These are phyloP conservation scores for Chrysoporthe puriensis DNA, from an alignment of 2,329 filamentous ascomycete genomes.

Conservation along the genomic window DNA sequence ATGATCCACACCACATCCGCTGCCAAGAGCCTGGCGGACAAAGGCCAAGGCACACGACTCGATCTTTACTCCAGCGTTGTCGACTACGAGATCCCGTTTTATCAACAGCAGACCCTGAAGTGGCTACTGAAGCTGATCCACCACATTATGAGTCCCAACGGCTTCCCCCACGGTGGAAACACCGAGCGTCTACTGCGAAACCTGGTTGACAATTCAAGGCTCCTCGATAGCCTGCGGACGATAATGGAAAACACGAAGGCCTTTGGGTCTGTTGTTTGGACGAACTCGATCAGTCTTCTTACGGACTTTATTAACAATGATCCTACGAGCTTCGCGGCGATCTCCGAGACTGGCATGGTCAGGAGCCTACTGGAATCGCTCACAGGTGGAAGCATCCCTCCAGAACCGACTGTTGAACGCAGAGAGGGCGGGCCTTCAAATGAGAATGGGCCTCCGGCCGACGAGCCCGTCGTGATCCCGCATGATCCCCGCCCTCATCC, in stretches of 20 bases:
- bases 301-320: slow-evolving; percentile 99
- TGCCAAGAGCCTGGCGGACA: slow-evolving; percentile 67
- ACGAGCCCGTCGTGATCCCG: slow-evolving; percentile 44
- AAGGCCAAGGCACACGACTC: slow-evolving; percentile 71
- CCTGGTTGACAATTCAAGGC: slow-evolving; percentile 86
- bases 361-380: slow-evolving; percentile 84
- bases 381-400: slow-evolving; percentile 56
- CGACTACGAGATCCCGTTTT: slow-evolving; percentile 92
- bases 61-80: slow-evolving; percentile 77
- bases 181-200: slow-evolving; percentile 91
- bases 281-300: slow-evolving; percentile 86
- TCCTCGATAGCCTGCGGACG: slow-evolving; percentile 76
- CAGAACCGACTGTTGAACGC: slow-evolving; percentile 37
- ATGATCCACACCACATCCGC: slow-evolving; percentile 77
- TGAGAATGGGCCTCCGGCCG: slow-evolving; percentile 41
- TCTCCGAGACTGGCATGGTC: slow-evolving; percentile 91
- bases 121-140: slow-evolving; percentile 96
- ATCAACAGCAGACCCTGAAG: slow-evolving; percentile 90
- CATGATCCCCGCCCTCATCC: slow-evolving; percentile 53
- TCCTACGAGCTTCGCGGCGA: slow-evolving; percentile 93
- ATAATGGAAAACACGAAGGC: slow-evolving; percentile 79
- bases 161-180: slow-evolving; percentile 68
- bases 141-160: slow-evolving; percentile 83
- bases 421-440: slow-evolving; percentile 30
- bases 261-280: slow-evolving; percentile 96